These are phyloP conservation scores for Hypoxylon trugodes DNA, from an alignment of 495 filamentous ascomycete genomes.

Conservation along the genomic window DNA sequence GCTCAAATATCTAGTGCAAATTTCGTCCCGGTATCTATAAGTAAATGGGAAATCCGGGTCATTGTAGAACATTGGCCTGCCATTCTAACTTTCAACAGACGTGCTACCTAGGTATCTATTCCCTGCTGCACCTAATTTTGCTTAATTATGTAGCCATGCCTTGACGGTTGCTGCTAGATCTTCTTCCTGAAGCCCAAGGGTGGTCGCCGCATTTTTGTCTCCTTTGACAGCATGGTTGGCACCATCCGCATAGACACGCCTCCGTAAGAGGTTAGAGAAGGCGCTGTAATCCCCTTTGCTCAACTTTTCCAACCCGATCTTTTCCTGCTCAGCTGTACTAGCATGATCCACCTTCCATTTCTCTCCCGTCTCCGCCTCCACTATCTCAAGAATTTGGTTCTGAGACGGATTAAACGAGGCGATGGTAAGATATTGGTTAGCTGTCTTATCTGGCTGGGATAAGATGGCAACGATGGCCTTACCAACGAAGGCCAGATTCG, in stretches of 20 bases:
- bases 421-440: slow-evolving; percentile 60
- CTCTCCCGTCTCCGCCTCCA: slow-evolving; percentile 58
- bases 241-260: slow-evolving; percentile 54
- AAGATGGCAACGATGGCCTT: slow-evolving; percentile 59
- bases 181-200: slow-evolving; percentile 41
- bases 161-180: slow-evolving; percentile 38
- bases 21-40: slow-evolving; percentile 34
- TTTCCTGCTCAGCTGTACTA: slow-evolving; percentile 54
- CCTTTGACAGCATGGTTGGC: slow-evolving; percentile 50
- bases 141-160: slow-evolving; percentile 32
- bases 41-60: not conserved
- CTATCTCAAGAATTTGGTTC: slow-evolving; percentile 60
- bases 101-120: not conserved
- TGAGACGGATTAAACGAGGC: slow-evolving; percentile 61
- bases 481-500: slow-evolving; percentile 58
- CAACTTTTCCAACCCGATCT: slow-evolving; percentile 55
- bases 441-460: slow-evolving; percentile 60
- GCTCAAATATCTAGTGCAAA: not conserved
- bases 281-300: slow-evolving; percentile 50
- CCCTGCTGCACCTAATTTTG: not conserved
- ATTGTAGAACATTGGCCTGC: not conserved
- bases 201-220: slow-evolving; percentile 28
- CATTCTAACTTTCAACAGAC: no score
- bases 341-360: slow-evolving; percentile 50
- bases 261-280: slow-evolving; percentile 53